Conservation (phyloP, 2,329 filamentous ascomycete species). For the Xylaria multiplex region DNA sequence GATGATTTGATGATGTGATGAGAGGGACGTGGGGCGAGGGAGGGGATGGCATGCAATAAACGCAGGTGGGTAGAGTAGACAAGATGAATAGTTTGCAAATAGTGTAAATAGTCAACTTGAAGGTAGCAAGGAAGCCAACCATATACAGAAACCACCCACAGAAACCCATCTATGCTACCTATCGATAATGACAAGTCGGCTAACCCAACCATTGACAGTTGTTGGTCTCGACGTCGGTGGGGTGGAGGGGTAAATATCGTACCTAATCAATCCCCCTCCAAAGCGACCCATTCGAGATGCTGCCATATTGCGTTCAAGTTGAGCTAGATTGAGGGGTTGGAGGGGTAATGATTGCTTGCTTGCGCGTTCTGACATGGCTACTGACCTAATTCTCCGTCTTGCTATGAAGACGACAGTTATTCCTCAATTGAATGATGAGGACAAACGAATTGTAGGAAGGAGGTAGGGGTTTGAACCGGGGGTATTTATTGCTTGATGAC, state of each 20-base stretch:
- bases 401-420: not conserved
- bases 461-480: too few species aligned
- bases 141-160: not conserved
- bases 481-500: too few species aligned
- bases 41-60: not conserved
- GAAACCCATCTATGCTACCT: not conserved
- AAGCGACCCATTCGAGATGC: constrained; percentile 18
- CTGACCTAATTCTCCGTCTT: too few species aligned
- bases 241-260: constrained; percentile 40
- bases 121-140: too few species aligned
- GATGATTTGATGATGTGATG: not conserved
- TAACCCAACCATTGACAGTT: constrained; percentile 26
- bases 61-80: not conserved
- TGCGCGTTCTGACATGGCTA: not conserved
- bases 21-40: not conserved
- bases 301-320: constrained; percentile 17
- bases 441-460: not conserved
- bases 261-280: constrained; percentile 1
- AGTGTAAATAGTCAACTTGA: too few species aligned
- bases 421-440: constrained; percentile 8
- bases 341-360: constrained; percentile 9
- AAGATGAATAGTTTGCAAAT: too few species aligned
- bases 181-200: constrained; percentile 28
- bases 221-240: constrained; percentile 31
- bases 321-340: constrained; percentile 20